phyloP scores from a whole-genome alignment of 2,329 filamentous ascomycete genomes.

The Epichloe brachyelytri region DNA sequence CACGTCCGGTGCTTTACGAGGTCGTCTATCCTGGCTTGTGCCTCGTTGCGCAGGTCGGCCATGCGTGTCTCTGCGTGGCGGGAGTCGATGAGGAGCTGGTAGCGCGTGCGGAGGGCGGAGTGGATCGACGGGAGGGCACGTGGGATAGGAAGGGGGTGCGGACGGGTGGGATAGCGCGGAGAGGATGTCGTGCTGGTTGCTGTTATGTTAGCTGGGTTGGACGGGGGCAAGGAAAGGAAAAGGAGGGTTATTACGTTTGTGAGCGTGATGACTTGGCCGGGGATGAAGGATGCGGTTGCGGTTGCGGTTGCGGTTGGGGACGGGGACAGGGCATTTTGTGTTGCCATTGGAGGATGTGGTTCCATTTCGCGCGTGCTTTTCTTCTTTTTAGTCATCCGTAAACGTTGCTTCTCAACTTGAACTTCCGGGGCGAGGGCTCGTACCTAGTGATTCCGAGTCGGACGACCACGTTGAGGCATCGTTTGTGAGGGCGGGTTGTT shows the following conservation, averaged over 20 bases:
- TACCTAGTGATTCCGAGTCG: no score
- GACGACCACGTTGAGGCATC: no score
- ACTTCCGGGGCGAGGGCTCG: neutral
- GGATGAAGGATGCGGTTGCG: neutral
- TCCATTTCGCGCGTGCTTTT: neutral
- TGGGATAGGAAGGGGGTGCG: slow-evolving; percentile 11
- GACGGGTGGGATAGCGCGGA: slow-evolving; percentile 11
- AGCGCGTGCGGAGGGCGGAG: slow-evolving; percentile 9
- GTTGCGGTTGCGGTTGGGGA: neutral
- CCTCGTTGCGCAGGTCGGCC: neutral
- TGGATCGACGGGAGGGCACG: slow-evolving; percentile 9
- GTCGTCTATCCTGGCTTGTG: neutral
- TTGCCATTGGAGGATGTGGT: neutral
- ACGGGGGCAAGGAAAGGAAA: neutral
- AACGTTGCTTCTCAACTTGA: no score
- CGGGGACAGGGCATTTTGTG: neutral
- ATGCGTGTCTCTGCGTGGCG: slow-evolving; percentile 2
- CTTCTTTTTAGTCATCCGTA: no score
- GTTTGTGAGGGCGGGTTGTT: neutral
- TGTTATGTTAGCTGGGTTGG: neutral
- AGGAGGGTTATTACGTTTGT: slow-evolving; percentile 13
- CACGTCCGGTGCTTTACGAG: neutral
- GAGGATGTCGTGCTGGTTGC: slow-evolving; percentile 9
- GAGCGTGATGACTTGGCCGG: slow-evolving; percentile 1
- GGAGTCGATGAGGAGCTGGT: slow-evolving; percentile 8